Conservation (phyloP, 306 rosid species). For the Citrullus amarus region DNA sequence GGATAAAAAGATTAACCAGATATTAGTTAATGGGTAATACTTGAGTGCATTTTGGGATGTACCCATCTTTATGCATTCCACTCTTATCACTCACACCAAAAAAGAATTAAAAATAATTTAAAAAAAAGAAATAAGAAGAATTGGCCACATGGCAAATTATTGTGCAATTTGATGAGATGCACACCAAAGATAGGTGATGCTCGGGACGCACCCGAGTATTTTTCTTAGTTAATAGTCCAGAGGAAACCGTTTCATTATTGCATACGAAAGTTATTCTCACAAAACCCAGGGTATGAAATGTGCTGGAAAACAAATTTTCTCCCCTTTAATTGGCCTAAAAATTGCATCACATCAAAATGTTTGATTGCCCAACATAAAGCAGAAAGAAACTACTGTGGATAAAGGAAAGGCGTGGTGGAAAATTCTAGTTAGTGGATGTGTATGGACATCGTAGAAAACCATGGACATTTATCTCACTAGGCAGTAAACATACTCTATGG, state of each 20-base stretch:
- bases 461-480: background rate
- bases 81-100: no score
- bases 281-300: background rate
- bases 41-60: no score
- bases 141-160: no score
- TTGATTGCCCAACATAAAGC: background rate
- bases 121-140: no score
- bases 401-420: background rate
- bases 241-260: background rate
- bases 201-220: no score
- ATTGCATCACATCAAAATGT: background rate
- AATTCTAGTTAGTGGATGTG: background rate
- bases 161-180: no score
- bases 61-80: no score
- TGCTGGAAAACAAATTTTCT: background rate
- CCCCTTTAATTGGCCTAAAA: background rate
- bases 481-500: constrained; percentile 48
- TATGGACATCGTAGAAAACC: background rate
- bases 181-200: no score
- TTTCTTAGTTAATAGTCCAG: background rate
- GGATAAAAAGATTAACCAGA: constrained; percentile 9
- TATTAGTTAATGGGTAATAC: background rate
- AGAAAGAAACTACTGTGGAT: background rate
- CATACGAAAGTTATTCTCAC: background rate
- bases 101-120: no score